Evolutionary conservation across 176 grass and related monocot genomes (phyloP).

Genomic region (Urochloa ruziziensis): DNA sequence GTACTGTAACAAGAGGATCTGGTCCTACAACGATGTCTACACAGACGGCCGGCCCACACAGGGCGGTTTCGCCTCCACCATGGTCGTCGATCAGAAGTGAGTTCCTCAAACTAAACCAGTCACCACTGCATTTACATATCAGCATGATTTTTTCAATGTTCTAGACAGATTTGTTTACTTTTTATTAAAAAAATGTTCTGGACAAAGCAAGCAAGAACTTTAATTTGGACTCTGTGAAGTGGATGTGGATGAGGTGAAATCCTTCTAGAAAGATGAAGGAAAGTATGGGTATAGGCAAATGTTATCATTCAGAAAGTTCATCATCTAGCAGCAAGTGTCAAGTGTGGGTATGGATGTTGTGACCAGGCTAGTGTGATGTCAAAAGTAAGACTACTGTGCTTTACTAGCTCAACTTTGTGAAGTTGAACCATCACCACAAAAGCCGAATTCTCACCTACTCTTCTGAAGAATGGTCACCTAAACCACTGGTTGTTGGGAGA

Average conservation of each 20-base stretch:
- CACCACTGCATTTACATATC: background rate
- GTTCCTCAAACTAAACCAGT: background rate
- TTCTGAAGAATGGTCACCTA: background rate
- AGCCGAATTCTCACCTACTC: slow-evolving; percentile 30
- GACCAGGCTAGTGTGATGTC: background rate
- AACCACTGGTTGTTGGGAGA: slow-evolving; percentile 13
- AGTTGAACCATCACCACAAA: background rate
- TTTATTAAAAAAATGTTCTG: background rate
- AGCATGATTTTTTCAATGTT: background rate
- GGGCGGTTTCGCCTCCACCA: slow-evolving; percentile 80
- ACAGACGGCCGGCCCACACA: slow-evolving; percentile 80
- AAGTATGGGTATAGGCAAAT: background rate
- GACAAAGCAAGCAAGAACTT: background rate
- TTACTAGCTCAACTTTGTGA: slow-evolving; percentile 1
- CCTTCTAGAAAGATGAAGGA: background rate
- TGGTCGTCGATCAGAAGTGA: slow-evolving; percentile 96
- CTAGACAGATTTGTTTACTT: background rate
- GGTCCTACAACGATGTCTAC: slow-evolving; percentile 97
- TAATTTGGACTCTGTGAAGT: background rate
- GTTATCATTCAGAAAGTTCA: background rate
- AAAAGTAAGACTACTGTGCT: background rate
- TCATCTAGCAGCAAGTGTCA: background rate
- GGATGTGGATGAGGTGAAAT: background rate
- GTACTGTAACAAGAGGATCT: slow-evolving; percentile 93
- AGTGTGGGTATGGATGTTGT: background rate